phyloP scores from a whole-genome alignment of 2,329 filamentous ascomycete species.

The Didymella arachidicola region DNA sequence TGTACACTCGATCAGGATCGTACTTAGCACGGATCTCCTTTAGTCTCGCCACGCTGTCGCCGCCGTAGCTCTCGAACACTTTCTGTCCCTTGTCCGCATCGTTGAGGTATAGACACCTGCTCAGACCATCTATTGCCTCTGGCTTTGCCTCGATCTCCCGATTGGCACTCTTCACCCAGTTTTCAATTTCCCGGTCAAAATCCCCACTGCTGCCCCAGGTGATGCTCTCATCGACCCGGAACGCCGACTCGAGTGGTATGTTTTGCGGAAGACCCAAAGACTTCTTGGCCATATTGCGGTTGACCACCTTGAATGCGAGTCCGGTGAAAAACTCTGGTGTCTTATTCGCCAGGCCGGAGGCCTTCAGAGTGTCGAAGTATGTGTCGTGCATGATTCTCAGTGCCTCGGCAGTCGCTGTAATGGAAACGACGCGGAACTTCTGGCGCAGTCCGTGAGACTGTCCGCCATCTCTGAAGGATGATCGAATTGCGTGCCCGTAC shows the following conservation, averaged over 20 bases:
- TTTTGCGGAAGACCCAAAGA: slow-evolving; percentile 22
- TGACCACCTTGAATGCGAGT: slow-evolving; percentile 29
- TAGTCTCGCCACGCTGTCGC: slow-evolving; percentile 45
- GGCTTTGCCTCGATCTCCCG: slow-evolving; percentile 60
- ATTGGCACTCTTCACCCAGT: slow-evolving; percentile 55
- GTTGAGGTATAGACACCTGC: slow-evolving; percentile 27
- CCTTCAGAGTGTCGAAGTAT: slow-evolving; percentile 19
- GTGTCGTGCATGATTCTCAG: slow-evolving; percentile 31
- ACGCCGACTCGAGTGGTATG: slow-evolving; percentile 17
- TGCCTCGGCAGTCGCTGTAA: slow-evolving; percentile 18
- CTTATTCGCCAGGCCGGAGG: slow-evolving; percentile 20
- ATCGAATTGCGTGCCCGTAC: slow-evolving; percentile 14
- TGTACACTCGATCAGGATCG: slow-evolving; percentile 52
- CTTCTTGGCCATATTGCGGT: slow-evolving; percentile 18
- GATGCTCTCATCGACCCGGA: slow-evolving; percentile 32
- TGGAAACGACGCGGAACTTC: slow-evolving; percentile 28
- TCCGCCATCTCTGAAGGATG: slow-evolving; percentile 25
- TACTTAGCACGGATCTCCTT: slow-evolving; percentile 47
- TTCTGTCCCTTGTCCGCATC: slow-evolving; percentile 48
- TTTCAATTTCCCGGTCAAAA: slow-evolving; percentile 22
- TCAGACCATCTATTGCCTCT: slow-evolving; percentile 52
- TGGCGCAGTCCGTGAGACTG: slow-evolving; percentile 26
- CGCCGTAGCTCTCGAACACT: slow-evolving; percentile 52
- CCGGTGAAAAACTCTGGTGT: slow-evolving; percentile 26
- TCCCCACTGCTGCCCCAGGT: slow-evolving; percentile 24